These are phyloP conservation scores for Asterionellopsis glacialis DNA, from an alignment of 108 stramenopile genomes.

Conservation along the genomic window DNA sequence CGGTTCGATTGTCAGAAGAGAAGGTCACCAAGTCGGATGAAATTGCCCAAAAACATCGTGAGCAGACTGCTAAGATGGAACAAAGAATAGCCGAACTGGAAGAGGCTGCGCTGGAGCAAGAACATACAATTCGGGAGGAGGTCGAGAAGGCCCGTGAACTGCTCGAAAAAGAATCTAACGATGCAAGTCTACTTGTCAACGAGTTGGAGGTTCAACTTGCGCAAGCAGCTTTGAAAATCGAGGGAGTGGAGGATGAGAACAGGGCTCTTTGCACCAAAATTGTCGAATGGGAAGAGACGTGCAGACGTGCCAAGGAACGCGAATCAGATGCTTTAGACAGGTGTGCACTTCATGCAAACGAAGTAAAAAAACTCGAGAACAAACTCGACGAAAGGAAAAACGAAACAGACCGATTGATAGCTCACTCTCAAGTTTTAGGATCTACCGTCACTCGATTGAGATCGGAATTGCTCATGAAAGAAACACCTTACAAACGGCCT, in stretches of 20 bases:
- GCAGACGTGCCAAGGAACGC: not conserved
- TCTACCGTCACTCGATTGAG: constrained; percentile 16
- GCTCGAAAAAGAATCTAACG: not conserved
- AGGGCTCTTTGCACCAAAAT: not conserved
- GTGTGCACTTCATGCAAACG: not conserved
- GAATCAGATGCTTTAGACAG: not conserved
- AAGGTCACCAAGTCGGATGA: not conserved
- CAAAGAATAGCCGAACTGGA: not conserved
- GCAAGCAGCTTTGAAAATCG: no score
- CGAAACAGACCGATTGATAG: constrained; percentile 10
- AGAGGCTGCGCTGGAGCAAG: not conserved
- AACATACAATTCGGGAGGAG: constrained; percentile 4
- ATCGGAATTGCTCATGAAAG: constrained; percentile 4
- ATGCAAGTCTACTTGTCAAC: not conserved
- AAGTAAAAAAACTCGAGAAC: not conserved
- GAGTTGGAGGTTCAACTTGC: not conserved
- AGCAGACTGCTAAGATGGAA: constrained; percentile 6
- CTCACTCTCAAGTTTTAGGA: constrained; percentile 5
- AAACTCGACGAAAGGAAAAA: constrained; percentile 9
- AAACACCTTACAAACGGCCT: not conserved
- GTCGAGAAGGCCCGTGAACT: constrained; percentile 1
- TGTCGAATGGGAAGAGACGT: constrained; percentile 1
- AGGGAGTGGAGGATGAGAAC: no score
- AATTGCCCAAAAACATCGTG: not conserved
- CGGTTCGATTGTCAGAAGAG: constrained; percentile 1